Conservation (phyloP, 169 alveolate species). For the Plasmodium adleri region DNA sequence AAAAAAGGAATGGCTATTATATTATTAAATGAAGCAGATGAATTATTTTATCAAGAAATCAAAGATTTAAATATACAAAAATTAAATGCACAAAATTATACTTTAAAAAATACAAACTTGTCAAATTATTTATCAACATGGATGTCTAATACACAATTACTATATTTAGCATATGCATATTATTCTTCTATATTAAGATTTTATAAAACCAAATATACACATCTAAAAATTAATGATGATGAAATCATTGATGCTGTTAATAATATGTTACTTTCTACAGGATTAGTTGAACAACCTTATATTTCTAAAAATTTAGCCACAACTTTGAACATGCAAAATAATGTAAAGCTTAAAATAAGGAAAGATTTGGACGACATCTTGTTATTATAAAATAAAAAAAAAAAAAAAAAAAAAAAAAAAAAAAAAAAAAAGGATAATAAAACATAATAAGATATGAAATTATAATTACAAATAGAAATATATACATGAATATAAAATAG, state of each 20-base stretch:
- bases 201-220: constrained; percentile 68
- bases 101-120: constrained; percentile 63
- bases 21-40: constrained; percentile 81
- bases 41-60: constrained; percentile 66
- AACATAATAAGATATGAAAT: not conserved
- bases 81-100: constrained; percentile 58
- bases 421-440: not conserved
- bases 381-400: constrained; percentile 11
- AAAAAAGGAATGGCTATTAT: constrained; percentile 91
- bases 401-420: constrained; percentile 5
- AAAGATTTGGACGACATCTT: constrained; percentile 62
- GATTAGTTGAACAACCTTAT: constrained; percentile 74
- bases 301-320: constrained; percentile 67
- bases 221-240: constrained; percentile 67
- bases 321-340: constrained; percentile 75
- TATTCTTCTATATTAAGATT: constrained; percentile 71
- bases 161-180: constrained; percentile 72
- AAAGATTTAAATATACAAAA: constrained; percentile 71
- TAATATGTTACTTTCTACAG: constrained; percentile 63
- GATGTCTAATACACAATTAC: constrained; percentile 75
- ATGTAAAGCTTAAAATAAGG: constrained; percentile 66
- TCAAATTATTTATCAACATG: constrained; percentile 67
- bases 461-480: not conserved
- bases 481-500: not conserved
- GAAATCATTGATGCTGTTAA: constrained; percentile 76